phyloP scores from a whole-genome alignment of 2,329 filamentous ascomycete species.

The Berkeleyomyces basicola region DNA sequence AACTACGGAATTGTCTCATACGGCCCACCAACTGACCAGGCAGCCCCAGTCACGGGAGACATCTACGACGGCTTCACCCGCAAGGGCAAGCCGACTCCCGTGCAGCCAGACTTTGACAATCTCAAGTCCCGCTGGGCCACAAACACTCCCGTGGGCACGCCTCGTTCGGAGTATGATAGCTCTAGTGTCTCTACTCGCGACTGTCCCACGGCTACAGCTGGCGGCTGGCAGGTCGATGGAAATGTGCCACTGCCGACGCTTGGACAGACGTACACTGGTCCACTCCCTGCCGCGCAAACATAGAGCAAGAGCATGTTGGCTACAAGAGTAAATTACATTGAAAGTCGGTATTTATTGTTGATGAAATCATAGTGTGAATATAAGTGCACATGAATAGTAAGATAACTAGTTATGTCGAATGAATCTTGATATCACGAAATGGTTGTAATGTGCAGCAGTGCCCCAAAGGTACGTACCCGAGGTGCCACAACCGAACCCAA shows the following conservation, averaged over 20 bases:
- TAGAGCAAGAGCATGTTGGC: background rate
- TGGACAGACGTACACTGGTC: conserved; percentile 32
- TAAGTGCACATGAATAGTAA: background rate
- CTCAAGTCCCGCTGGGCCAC: conserved; percentile 62
- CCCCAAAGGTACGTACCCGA: no score
- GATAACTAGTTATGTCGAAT: background rate
- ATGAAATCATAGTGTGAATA: background rate
- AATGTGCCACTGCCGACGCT: conserved; percentile 53
- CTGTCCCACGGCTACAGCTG: conserved; percentile 53
- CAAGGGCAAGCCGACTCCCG: conserved; percentile 55
- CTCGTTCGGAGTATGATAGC: conserved; percentile 47
- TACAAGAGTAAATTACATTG: background rate
- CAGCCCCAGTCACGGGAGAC: conserved; percentile 27
- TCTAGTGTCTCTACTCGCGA: conserved; percentile 42
- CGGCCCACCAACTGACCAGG: conserved; percentile 38
- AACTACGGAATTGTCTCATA: conserved; percentile 70
- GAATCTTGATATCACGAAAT: background rate
- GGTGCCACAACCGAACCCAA: no score
- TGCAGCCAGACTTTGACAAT: conserved; percentile 63
- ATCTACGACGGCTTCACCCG: conserved; percentile 51
- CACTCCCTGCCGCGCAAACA: background rate
- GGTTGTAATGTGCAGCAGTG: no score
- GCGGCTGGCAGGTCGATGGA: conserved; percentile 57
- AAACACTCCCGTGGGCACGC: conserved; percentile 51
- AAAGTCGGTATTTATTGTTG: background rate